A percentile compares a stretch with the other conserved stretches of the same genome.
Evolutionary conservation across 2,329 filamentous ascomycete species (phyloP).

Genomic region (Nemania sp.): DNA sequence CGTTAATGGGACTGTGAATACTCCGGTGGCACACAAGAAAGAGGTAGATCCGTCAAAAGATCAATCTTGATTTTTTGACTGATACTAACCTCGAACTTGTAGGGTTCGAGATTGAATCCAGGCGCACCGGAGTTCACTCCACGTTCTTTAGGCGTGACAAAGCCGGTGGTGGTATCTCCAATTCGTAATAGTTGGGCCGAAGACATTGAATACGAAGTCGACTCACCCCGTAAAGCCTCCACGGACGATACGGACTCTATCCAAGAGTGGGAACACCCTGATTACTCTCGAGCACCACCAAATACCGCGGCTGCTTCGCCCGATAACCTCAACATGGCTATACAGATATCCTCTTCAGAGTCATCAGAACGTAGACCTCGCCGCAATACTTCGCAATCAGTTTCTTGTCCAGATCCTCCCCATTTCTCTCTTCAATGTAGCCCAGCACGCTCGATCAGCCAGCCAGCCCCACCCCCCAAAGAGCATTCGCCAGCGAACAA

Average conservation of each 20-base stretch:
- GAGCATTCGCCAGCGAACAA: constrained; percentile 13
- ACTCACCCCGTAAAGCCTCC: constrained; percentile 23
- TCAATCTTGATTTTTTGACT: constrained; percentile 56
- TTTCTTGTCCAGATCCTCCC: constrained; percentile 46
- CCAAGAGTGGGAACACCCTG: constrained; percentile 31
- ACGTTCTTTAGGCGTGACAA: constrained; percentile 49
- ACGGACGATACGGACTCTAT: constrained; percentile 37
- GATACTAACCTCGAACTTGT: constrained; percentile 57
- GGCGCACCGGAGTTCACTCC: constrained; percentile 68
- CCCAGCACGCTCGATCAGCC: constrained; percentile 47
- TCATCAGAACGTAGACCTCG: constrained; percentile 41
- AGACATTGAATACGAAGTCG: constrained; percentile 45
- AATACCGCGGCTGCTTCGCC: constrained; percentile 39
- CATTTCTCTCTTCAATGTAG: constrained; percentile 41
- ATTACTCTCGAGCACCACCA: constrained; percentile 34
- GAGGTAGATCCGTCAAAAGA: constrained; percentile 63
- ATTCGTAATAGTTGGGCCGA: constrained; percentile 49
- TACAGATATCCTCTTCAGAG: constrained; percentile 27
- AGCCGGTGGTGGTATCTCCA: constrained; percentile 35
- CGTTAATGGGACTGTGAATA: constrained; percentile 47
- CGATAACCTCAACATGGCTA: constrained; percentile 28
- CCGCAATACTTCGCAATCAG: constrained; percentile 48
- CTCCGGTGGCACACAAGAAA: constrained; percentile 57
- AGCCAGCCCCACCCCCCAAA: constrained; percentile 42
- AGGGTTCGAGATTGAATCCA: constrained; percentile 68